These are phyloP conservation scores for Sporodiniella umbellata DNA, from an alignment of 371 early-diverging fungal species.

Conservation along the genomic window DNA sequence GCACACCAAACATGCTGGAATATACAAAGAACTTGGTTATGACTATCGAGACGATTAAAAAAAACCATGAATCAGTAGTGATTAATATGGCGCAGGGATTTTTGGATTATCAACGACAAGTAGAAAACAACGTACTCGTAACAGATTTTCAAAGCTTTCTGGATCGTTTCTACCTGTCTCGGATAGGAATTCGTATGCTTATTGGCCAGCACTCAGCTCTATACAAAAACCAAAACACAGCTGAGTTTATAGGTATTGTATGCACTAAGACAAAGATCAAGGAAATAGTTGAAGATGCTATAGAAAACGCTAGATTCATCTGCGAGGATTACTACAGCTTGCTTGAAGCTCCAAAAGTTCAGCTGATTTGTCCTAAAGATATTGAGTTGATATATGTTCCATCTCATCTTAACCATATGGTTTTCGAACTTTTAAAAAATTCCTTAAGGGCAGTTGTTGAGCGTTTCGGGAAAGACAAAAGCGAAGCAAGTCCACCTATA, in stretches of 20 bases:
- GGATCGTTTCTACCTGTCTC: constrained; percentile 95
- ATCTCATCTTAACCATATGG: constrained; percentile 94
- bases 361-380: constrained; percentile 76
- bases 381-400: constrained; percentile 97
- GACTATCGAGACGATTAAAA: constrained; percentile 86
- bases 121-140: constrained; percentile 59
- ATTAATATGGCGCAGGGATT: constrained; percentile 94
- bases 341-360: constrained; percentile 80
- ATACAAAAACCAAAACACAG: constrained; percentile 57
- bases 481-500: constrained; percentile 89
- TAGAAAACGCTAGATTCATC: constrained; percentile 91
- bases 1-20: constrained; percentile 67
- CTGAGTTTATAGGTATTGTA: constrained; percentile 93
- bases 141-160: constrained; percentile 88
- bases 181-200: constrained; percentile 97
- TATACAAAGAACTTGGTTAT: constrained; percentile 84
- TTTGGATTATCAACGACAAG: constrained; percentile 82
- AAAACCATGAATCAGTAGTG: constrained; percentile 92
- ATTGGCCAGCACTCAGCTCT: constrained; percentile 82
- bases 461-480: constrained; percentile 78
- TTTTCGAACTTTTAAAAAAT: constrained; percentile 98
- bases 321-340: constrained; percentile 94
- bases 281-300: constrained; percentile 84
- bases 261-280: constrained; percentile 87
- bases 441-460: constrained; percentile 95